Conservation (phyloP, 2,329 filamentous ascomycete genomes). For the Cephalotrichum gorgonifer region DNA sequence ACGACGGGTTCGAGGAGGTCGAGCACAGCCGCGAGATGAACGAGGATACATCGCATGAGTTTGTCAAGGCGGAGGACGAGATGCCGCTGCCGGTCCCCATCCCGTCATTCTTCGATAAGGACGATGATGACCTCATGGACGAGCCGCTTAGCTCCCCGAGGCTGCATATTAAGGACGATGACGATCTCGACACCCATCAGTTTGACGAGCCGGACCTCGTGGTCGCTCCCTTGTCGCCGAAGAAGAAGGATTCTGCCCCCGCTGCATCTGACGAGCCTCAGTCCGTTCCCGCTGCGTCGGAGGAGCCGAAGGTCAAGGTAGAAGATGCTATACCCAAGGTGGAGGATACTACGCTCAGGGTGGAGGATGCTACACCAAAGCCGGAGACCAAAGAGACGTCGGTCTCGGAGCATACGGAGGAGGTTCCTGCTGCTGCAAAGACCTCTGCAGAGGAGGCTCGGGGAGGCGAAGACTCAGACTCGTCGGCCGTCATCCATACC, state of each 20-base stretch:
- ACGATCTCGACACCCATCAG: slow-evolving; percentile 32
- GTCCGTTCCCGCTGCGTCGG: neutral
- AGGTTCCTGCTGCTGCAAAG: neutral
- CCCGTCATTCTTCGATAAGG: slow-evolving; percentile 29
- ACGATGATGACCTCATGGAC: slow-evolving; percentile 68
- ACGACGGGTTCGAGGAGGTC: slow-evolving; percentile 93
- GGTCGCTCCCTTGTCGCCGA: slow-evolving; percentile 48
- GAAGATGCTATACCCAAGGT: neutral
- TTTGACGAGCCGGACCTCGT: slow-evolving; percentile 47
- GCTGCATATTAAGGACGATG: slow-evolving; percentile 51
- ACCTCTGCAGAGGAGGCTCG: neutral
- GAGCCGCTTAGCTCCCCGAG: slow-evolving; percentile 62
- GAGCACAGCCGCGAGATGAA: slow-evolving; percentile 55
- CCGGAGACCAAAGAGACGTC: neutral
- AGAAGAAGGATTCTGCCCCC: slow-evolving; percentile 14
- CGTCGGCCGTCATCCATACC: slow-evolving; percentile 15
- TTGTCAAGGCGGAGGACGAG: slow-evolving; percentile 50
- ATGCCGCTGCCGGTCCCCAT: slow-evolving; percentile 21
- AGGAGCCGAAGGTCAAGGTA: neutral
- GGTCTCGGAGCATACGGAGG: neutral
- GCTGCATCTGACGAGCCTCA: too few relatives aligned
- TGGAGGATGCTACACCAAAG: neutral
- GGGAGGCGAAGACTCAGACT: slow-evolving; percentile 16
- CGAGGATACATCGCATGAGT: slow-evolving; percentile 6
- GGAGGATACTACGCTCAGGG: neutral